Evolutionary conservation across 345 rosid genomes (phyloP).

Genomic region (Brassica incana): DNA sequence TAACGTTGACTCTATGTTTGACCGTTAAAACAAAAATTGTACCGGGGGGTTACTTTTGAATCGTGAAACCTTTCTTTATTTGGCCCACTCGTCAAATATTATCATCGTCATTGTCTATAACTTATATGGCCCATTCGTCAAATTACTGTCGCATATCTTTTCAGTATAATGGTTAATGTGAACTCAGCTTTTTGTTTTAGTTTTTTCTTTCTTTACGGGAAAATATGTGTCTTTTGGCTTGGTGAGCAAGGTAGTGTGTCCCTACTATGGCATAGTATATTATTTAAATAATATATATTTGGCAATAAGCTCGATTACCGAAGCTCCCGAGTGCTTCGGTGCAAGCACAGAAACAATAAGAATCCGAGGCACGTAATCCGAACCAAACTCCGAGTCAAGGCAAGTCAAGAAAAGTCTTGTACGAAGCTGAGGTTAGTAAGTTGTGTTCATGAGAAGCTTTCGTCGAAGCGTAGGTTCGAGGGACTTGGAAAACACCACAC

Average conservation of each 20-base stretch:
- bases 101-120: slow-evolving; percentile 5
- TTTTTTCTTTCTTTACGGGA: neutral
- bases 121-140: neutral
- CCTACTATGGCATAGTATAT: slow-evolving; percentile 19
- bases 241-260: slow-evolving; percentile 47
- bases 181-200: neutral
- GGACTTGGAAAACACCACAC: slow-evolving; percentile 15
- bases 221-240: slow-evolving; percentile 35
- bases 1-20: slow-evolving; percentile 44
- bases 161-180: neutral
- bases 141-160: neutral
- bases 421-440: neutral
- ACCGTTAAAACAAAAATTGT: slow-evolving; percentile 24
- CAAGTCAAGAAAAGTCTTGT: slow-evolving; percentile 47
- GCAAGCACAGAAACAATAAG: slow-evolving; percentile 17
- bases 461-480: slow-evolving; percentile 46
- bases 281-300: slow-evolving; percentile 30
- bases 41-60: slow-evolving; percentile 17
- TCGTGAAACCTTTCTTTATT: slow-evolving; percentile 7
- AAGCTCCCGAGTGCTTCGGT: slow-evolving; percentile 29
- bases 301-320: slow-evolving; percentile 40
- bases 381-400: slow-evolving; percentile 31
- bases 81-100: neutral
- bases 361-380: slow-evolving; percentile 26
- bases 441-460: slow-evolving; percentile 26